phyloP scores from a whole-genome alignment of 225 moss, liverwort and hornwort species.

The Marchantia paleacea region DNA sequence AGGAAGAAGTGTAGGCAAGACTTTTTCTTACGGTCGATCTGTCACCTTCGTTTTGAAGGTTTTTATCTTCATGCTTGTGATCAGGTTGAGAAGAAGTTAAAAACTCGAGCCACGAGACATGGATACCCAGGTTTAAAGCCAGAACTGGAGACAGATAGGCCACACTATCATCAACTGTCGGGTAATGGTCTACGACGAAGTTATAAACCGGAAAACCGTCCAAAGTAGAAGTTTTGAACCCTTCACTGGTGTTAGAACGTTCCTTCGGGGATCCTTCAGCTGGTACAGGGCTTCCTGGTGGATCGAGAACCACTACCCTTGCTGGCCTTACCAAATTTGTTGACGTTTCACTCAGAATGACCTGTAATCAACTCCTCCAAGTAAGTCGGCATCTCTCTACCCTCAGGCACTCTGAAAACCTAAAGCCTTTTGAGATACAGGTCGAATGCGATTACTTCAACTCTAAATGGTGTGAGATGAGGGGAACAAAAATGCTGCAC shows the following conservation, averaged over 20 bases:
- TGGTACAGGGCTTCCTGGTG: conserved; percentile 17
- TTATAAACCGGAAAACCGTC: conserved; percentile 30
- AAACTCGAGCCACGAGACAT: conserved; percentile 45
- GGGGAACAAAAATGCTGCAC: not conserved
- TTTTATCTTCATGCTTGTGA: not conserved
- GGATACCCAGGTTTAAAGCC: conserved; percentile 43
- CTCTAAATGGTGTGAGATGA: not conserved
- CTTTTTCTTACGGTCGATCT: not conserved
- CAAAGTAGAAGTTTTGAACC: not conserved
- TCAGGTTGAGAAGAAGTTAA: conserved; percentile 26
- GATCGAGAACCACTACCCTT: conserved; percentile 44
- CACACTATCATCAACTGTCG: conserved; percentile 25
- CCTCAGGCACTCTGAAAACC: not conserved
- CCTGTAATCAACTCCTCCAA: conserved; percentile 23
- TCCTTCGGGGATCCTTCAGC: not conserved
- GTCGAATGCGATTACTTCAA: not conserved
- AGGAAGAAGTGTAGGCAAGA: not conserved
- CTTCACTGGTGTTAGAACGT: not conserved
- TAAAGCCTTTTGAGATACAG: not conserved
- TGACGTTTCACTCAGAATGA: conserved; percentile 31
- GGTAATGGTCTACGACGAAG: conserved; percentile 10
- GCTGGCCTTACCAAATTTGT: conserved; percentile 32
- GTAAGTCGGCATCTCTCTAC: not conserved
- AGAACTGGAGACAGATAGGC: conserved; percentile 44
- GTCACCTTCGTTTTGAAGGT: not conserved